phyloP scores from a whole-genome alignment of 2,329 filamentous ascomycete genomes.

The Helicocarpus griseus region DNA sequence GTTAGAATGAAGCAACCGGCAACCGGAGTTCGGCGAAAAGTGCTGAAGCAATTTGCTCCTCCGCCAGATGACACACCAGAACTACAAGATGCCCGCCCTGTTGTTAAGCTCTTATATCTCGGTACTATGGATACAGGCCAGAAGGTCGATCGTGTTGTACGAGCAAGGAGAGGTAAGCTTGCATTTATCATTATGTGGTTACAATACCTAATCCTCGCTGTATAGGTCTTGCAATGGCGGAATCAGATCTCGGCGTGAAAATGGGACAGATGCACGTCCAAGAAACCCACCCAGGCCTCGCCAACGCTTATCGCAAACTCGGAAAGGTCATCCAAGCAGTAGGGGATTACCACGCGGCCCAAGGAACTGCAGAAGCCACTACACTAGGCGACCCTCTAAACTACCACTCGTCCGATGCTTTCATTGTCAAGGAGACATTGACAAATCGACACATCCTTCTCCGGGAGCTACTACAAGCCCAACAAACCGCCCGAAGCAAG shows the following conservation, averaged over 20 bases:
- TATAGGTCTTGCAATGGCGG: conserved; percentile 75
- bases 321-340: conserved; percentile 88
- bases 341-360: conserved; percentile 90
- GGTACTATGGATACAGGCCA: conserved; percentile 95
- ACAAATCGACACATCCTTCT: conserved; percentile 96
- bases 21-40: conserved; percentile 86
- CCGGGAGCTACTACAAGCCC: conserved; percentile 83
- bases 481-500: conserved; percentile 73
- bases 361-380: conserved; percentile 92
- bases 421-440: conserved; percentile 95
- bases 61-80: conserved; percentile 96
- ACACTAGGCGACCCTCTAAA: conserved; percentile 88
- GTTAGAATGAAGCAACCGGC: conserved; percentile 94
- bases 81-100: conserved; percentile 75
- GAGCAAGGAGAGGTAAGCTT: conserved; percentile 69
- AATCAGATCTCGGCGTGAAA: conserved; percentile 89
- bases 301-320: conserved; percentile 86
- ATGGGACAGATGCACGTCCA: conserved; percentile 77
- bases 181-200: conserved; percentile 4
- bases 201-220: conserved; percentile 5
- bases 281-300: conserved; percentile 79
- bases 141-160: conserved; percentile 90
- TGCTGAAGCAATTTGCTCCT: conserved; percentile 95
- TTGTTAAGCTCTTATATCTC: conserved; percentile 92
- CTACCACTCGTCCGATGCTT: conserved; percentile 90